These are phyloP conservation scores for Mortierella sp. DNA, from an alignment of 371 early-diverging fungal species.

Conservation along the genomic window DNA sequence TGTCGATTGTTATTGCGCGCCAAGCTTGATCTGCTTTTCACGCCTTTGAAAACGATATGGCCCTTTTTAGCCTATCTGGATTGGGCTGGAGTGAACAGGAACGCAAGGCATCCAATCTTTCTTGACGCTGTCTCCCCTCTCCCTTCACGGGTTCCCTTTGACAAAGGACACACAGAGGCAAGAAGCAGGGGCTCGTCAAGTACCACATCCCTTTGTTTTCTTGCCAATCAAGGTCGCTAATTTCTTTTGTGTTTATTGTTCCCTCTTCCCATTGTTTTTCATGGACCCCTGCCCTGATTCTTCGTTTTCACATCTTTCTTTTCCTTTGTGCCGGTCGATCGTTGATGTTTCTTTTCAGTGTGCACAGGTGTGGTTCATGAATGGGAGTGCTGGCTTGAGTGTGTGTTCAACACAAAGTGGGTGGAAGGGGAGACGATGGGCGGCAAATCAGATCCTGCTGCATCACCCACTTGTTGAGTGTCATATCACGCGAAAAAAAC, in stretches of 20 bases:
- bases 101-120: not conserved
- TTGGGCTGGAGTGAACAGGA: not conserved
- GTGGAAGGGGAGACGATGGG: too few species aligned
- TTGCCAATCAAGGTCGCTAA: not conserved
- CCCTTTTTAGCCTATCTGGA: not conserved
- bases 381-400: not conserved
- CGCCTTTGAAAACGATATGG: not conserved
- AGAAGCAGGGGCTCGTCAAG: not conserved
- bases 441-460: too few species aligned
- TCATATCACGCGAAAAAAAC: too few species aligned
- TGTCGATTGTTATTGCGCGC: not conserved
- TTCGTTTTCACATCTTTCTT: not conserved
- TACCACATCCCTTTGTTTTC: not conserved
- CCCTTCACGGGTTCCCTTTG: not conserved
- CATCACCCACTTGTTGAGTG: too few species aligned
- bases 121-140: not conserved
- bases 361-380: not conserved
- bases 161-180: not conserved
- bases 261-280: not conserved
- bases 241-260: not conserved
- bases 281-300: not conserved
- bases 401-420: not conserved
- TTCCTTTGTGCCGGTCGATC: not conserved
- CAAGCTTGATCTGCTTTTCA: not conserved
- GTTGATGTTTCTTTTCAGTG: not conserved